Conservation (phyloP, 2,329 filamentous ascomycete species). For the Raffaelea deltoideospora region DNA sequence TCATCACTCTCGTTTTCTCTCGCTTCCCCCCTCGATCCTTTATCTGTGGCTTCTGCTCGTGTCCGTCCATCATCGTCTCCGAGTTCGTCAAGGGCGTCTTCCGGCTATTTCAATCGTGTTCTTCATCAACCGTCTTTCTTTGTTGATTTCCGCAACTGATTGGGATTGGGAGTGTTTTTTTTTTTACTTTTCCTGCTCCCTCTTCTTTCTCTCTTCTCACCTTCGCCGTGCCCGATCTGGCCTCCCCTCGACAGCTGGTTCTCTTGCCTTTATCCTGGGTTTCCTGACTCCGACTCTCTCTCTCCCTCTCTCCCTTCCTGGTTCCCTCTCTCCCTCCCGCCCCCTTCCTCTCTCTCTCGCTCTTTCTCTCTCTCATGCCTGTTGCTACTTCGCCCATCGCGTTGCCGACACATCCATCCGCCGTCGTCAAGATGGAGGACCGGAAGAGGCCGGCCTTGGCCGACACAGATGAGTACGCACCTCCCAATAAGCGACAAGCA, state of each 20-base stretch:
- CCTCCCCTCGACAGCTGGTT: not conserved
- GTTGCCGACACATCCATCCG: constrained; percentile 55
- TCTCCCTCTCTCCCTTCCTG: constrained; percentile 12
- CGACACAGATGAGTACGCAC: constrained; percentile 68
- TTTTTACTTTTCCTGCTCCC: not conserved
- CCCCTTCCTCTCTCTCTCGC: constrained; percentile 8
- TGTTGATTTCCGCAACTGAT: no score
- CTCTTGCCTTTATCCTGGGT: not conserved
- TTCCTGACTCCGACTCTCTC: not conserved
- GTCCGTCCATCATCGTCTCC: no score
- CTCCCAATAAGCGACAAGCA: constrained; percentile 82
- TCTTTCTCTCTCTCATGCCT: constrained; percentile 56
- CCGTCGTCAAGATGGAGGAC: constrained; percentile 95
- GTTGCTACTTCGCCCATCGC: constrained; percentile 61
- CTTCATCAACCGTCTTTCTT: no score
- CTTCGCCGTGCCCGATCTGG: not conserved
- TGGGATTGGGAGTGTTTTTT: no score
- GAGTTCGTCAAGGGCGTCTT: no score
- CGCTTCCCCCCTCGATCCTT: no score
- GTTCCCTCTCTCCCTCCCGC: not conserved
- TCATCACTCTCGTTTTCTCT: no score
- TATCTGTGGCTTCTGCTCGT: no score
- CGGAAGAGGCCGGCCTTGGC: constrained; percentile 85
- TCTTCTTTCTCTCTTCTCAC: not conserved
- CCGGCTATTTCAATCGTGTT: no score